These are phyloP conservation scores for Colletotrichum musicola DNA, from an alignment of 2,329 filamentous ascomycete genomes.

Conservation along the genomic window DNA sequence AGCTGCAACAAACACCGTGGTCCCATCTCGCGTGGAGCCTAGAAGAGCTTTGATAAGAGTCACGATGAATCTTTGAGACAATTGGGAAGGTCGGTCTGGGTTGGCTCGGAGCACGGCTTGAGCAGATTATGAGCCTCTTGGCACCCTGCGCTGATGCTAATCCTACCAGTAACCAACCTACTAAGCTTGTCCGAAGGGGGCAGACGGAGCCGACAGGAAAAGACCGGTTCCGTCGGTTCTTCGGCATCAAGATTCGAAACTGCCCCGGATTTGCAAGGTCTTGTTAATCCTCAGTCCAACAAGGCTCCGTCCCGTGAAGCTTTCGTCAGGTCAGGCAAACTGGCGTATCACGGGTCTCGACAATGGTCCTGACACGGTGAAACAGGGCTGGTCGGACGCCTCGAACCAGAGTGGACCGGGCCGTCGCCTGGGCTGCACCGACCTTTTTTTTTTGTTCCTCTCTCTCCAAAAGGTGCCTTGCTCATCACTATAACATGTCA, in stretches of 20 bases:
- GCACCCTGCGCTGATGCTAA: background rate
- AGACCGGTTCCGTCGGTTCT: background rate
- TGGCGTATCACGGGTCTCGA: slow-evolving; percentile 5
- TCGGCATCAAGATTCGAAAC: background rate
- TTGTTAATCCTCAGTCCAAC: background rate
- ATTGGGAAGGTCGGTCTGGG: background rate
- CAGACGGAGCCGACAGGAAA: slow-evolving; percentile 6
- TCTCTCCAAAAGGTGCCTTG: background rate
- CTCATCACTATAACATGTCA: background rate
- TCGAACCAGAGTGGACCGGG: slow-evolving; percentile 13
- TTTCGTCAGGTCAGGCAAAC: background rate
- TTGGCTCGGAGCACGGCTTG: background rate
- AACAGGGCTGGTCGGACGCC: slow-evolving; percentile 13
- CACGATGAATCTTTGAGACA: background rate
- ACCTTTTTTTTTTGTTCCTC: background rate
- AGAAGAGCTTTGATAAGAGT: background rate
- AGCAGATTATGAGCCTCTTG: background rate
- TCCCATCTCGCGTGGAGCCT: background rate
- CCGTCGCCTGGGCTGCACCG: slow-evolving; percentile 2
- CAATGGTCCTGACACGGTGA: slow-evolving; percentile 7
- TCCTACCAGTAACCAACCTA: no score
- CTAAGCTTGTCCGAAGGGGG: background rate
- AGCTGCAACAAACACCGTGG: background rate
- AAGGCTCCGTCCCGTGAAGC: background rate
- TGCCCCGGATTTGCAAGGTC: slow-evolving; percentile 1